Base-by-base conservation (phyloP, 148 eudicot species). In the Chenopodium berlandieri region DNA sequence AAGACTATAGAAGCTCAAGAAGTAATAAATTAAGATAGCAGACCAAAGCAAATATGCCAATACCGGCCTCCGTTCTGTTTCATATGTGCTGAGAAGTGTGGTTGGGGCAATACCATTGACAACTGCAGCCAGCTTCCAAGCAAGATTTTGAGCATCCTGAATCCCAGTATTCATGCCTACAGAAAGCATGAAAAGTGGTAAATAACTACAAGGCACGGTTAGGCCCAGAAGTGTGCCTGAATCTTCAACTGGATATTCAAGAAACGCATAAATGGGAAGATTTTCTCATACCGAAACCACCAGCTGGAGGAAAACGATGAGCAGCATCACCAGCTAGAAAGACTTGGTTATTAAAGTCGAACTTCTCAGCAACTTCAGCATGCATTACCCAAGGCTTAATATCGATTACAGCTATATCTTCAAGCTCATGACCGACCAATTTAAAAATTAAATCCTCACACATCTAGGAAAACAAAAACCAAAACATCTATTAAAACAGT, bases 351-450 rank as follows among this genome's bases (percentile, higher is more conserved):
- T 91, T 85, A 84, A 71, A 47, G 27, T 94, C 52, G 76, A 88
- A 96, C 75, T 89, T 90, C 79, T 96, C 94, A 75, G 98, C 98
- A 81, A 96, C 98, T 87, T 96, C 98, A 50, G 99, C 99, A 84
- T 96, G 95, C 99, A 96, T 96, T 82, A 92, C 94, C 99, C 99
- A 96, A 52, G 97, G 99, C 87, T 92, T 96, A 68, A 92, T 83
- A 86, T 92, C 97, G 77, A 89, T 44, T 74, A 94, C 98, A 80
- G 87, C 79, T 62, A 96, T 70, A 86, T 96, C 99, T 80, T 89
- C 87, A 87, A 94, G 91, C 88, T 92, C 91, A 62, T 85, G 92
- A 31, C 99, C 99, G 76, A 89, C 97, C 82, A 96, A 86, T 81
- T 90, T 88, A 84, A 86, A 80, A 74, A 96, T 91, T 80, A 96